A percentile compares a stretch with the other conserved stretches of the same genome.
Evolutionary conservation across 2,329 filamentous ascomycete species (phyloP).

Genomic region (Incumbomyces lentus): DNA sequence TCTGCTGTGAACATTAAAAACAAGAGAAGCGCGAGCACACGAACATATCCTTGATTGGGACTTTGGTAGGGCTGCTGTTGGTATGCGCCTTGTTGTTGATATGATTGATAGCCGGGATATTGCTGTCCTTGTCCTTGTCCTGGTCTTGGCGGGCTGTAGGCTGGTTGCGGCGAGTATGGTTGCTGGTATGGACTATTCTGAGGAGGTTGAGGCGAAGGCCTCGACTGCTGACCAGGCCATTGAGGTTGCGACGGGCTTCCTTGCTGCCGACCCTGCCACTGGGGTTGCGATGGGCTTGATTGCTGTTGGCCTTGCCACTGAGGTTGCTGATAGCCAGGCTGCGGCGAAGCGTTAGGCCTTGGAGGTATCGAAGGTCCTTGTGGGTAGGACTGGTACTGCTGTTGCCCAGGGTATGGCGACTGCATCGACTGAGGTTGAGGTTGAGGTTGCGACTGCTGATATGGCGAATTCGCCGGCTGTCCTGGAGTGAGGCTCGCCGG

Average conservation of each 20-base stretch:
- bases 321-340: slow-evolving; percentile 19
- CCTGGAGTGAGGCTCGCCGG: slow-evolving; percentile 3
- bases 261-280: slow-evolving; percentile 32
- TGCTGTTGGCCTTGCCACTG: slow-evolving; percentile 33
- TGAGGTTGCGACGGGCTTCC: slow-evolving; percentile 28
- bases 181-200: slow-evolving; percentile 19
- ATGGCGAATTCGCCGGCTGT: slow-evolving; percentile 4
- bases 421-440: slow-evolving; percentile 29
- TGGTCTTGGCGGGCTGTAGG: slow-evolving; percentile 34
- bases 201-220: slow-evolving; percentile 29
- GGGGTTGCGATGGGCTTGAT: slow-evolving; percentile 28
- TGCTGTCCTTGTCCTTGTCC: slow-evolving; percentile 34
- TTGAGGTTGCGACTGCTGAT: slow-evolving; percentile 9
- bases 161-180: slow-evolving; percentile 23
- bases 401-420: slow-evolving; percentile 25
- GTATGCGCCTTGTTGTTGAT: slow-evolving; percentile 24
- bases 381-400: slow-evolving; percentile 28
- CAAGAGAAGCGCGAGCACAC: slow-evolving; percentile 18
- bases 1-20: slow-evolving; percentile 23
- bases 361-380: slow-evolving; percentile 27
- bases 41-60: slow-evolving; percentile 16
- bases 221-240: slow-evolving; percentile 29
- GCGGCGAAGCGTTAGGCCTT: slow-evolving; percentile 26
- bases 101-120: slow-evolving; percentile 19
- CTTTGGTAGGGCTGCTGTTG: slow-evolving; percentile 24